These are phyloP conservation scores for Geranium brycei DNA, from an alignment of 345 rosid genomes.

Conservation along the genomic window DNA sequence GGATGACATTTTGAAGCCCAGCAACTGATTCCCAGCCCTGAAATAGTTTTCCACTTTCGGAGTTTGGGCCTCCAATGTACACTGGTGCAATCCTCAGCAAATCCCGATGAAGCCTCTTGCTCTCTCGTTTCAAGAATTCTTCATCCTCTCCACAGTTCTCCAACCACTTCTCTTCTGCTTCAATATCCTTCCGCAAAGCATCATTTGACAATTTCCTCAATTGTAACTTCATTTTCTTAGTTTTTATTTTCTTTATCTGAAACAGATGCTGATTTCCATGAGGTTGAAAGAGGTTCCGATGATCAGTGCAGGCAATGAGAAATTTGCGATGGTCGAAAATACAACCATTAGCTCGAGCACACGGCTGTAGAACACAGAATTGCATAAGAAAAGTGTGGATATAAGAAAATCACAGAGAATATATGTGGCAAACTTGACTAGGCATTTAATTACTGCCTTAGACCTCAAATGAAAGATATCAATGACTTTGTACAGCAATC, in stretches of 20 bases:
- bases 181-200: conserved; percentile 81
- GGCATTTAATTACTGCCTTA: neutral
- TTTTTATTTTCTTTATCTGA: conserved; percentile 63
- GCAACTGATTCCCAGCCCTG: conserved; percentile 99
- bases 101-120: conserved; percentile 90
- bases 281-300: conserved; percentile 76
- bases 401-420: neutral
- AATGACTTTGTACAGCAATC: neutral
- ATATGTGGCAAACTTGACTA: neutral
- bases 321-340: conserved; percentile 95
- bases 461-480: neutral
- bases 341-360: conserved; percentile 90
- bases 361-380: conserved; percentile 56
- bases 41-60: conserved; percentile 40
- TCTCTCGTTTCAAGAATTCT: conserved; percentile 92
- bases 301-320: conserved; percentile 97
- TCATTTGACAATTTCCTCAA: conserved; percentile 70
- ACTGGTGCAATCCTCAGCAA: conserved; percentile 87
- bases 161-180: conserved; percentile 96
- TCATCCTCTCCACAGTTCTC: conserved; percentile 99
- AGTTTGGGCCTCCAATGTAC: conserved; percentile 70
- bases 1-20: conserved; percentile 85
- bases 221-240: conserved; percentile 69
- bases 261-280: conserved; percentile 41
- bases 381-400: conserved; percentile 12